phyloP scores from a whole-genome alignment of 495 filamentous ascomycete species.

The Talaromyces ruber region DNA sequence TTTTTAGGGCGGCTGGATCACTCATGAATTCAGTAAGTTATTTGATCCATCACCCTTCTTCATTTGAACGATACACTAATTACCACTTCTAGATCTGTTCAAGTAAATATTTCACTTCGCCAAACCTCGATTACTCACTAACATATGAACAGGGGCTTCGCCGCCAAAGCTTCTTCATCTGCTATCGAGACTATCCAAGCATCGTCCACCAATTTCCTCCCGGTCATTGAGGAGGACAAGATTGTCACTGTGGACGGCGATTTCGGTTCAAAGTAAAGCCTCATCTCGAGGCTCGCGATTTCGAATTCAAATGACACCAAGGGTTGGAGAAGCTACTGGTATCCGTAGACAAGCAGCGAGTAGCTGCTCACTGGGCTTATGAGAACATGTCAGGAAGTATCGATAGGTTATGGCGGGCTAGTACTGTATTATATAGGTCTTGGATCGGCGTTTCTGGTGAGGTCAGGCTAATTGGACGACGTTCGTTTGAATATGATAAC shows the following conservation, averaged over 20 bases:
- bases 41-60: neutral
- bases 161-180: conserved; percentile 59
- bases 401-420: neutral
- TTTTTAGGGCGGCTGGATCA: conserved; percentile 34
- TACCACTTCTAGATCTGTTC: conserved; percentile 33
- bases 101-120: conserved; percentile 24
- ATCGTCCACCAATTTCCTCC: conserved; percentile 53
- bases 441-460: neutral
- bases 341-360: neutral
- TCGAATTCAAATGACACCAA: neutral
- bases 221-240: conserved; percentile 70
- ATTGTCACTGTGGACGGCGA: conserved; percentile 39
- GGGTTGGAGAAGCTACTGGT: neutral
- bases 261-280: conserved; percentile 10
- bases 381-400: neutral
- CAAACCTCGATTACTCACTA: conserved; percentile 8
- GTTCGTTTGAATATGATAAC: neutral
- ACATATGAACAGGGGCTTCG: conserved; percentile 55
- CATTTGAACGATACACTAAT: neutral
- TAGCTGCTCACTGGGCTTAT: neutral
- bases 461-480: neutral
- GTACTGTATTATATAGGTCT: neutral
- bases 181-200: conserved; percentile 62
- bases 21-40: conserved; percentile 49
- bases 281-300: neutral